These are phyloP conservation scores for Zalerion maritima DNA, from an alignment of 495 filamentous ascomycete species.

Conservation along the genomic window DNA sequence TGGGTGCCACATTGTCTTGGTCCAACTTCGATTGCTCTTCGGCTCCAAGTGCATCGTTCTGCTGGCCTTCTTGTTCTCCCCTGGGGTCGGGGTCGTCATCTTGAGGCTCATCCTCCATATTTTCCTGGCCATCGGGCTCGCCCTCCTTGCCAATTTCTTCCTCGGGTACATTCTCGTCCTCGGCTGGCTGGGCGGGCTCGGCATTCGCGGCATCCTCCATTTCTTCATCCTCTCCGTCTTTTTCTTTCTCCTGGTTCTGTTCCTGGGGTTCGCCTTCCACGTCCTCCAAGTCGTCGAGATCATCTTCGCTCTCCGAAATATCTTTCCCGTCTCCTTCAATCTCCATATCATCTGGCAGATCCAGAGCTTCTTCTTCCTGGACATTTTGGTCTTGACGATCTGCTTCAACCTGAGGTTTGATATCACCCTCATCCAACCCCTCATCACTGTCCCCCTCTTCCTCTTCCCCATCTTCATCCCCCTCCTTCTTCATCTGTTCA, in stretches of 20 bases:
- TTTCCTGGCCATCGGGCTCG: constrained; percentile 18
- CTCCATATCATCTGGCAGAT: constrained; percentile 59
- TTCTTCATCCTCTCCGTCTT: constrained; percentile 19
- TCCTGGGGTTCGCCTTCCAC: constrained; percentile 26
- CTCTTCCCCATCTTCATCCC: constrained; percentile 49
- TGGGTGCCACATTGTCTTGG: constrained; percentile 52
- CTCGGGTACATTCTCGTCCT: constrained; percentile 30
- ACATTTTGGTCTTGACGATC: constrained; percentile 54
- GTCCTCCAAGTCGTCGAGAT: constrained; percentile 42
- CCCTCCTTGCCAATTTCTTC: constrained; percentile 27
- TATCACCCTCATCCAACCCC: constrained; percentile 58
- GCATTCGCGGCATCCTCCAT: constrained; percentile 15
- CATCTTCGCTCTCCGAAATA: constrained; percentile 34
- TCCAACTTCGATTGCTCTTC: constrained; percentile 36
- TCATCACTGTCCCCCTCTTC: constrained; percentile 45
- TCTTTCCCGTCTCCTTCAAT: constrained; percentile 44
- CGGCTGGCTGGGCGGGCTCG: constrained; percentile 16
- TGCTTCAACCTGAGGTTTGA: constrained; percentile 48
- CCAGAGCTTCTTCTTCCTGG: constrained; percentile 42
- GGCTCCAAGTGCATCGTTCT: constrained; percentile 17
- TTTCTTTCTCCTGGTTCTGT: constrained; percentile 15
- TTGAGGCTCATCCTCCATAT: constrained; percentile 14
- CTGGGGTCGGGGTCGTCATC: constrained; percentile 19
- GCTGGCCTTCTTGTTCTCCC: constrained; percentile 16
- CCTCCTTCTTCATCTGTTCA: constrained; percentile 36